Conservation (phyloP, 2,329 filamentous ascomycete species). For the Xylariaceae sp. region DNA sequence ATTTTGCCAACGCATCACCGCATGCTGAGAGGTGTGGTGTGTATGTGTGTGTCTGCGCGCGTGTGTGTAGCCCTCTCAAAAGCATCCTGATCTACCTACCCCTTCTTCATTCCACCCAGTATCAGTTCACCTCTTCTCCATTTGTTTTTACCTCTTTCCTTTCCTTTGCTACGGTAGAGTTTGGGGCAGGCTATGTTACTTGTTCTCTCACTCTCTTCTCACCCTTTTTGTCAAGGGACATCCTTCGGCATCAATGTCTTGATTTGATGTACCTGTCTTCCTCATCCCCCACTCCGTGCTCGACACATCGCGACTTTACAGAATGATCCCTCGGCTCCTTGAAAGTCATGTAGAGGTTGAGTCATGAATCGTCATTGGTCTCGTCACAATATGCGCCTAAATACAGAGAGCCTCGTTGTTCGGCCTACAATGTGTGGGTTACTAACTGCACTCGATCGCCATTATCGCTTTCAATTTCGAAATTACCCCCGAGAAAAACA, state of each 20-base stretch:
- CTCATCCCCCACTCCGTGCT: background rate
- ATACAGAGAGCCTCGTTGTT: conserved; percentile 31
- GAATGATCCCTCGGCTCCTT: background rate
- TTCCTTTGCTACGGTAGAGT: conserved; percentile 5
- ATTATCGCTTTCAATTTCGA: conserved; percentile 12
- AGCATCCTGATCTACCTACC: conserved; percentile 18
- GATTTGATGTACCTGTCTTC: background rate
- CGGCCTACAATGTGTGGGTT: conserved; percentile 23
- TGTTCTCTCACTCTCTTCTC: background rate
- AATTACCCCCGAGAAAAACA: conserved; percentile 20
- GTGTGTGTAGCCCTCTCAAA: conserved; percentile 26
- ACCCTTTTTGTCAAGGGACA: conserved; percentile 11
- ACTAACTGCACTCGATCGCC: conserved; percentile 22
- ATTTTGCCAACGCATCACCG: conserved; percentile 37
- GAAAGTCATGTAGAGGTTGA: conserved; percentile 5
- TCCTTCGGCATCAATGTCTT: conserved; percentile 7
- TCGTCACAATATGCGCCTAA: conserved; percentile 33
- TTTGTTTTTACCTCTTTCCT: conserved; percentile 8
- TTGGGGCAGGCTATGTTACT: background rate
- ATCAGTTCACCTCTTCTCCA: conserved; percentile 19
- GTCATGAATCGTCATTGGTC: conserved; percentile 34
- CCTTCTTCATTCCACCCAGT: conserved; percentile 24
- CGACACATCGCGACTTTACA: background rate
- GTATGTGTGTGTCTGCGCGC: conserved; percentile 31
- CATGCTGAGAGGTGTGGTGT: conserved; percentile 34